Evolutionary conservation across 306 rosid genomes (phyloP).

Genomic region (Vicia villosa): DNA sequence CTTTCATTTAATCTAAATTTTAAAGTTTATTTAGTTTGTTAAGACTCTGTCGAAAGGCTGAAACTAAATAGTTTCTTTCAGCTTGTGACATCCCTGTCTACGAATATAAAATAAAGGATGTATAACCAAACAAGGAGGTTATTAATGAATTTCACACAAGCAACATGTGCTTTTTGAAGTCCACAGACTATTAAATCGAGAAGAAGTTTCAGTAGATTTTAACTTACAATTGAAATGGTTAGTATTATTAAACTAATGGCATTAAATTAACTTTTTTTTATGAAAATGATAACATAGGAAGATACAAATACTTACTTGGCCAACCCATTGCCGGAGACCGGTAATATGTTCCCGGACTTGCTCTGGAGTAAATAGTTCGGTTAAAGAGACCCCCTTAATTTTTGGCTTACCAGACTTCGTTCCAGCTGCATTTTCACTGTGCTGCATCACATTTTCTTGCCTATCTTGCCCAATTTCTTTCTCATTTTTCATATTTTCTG

Average conservation of each 20-base stretch:
- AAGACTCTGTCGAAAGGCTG: neutral
- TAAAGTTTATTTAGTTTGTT: conserved; percentile 6
- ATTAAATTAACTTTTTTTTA: neutral
- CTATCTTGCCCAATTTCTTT: conserved; percentile 63
- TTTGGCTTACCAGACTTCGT: conserved; percentile 97
- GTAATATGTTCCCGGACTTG: conserved; percentile 83
- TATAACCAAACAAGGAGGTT: neutral
- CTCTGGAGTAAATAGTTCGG: conserved; percentile 93
- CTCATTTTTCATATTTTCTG: conserved; percentile 66
- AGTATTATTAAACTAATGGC: conserved; percentile 10
- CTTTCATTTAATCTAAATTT: conserved; percentile 5
- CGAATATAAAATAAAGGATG: neutral
- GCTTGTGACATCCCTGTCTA: conserved; percentile 1
- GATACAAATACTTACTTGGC: conserved; percentile 68
- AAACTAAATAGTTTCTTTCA: conserved; percentile 20
- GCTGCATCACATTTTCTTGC: conserved; percentile 59
- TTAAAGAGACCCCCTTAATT: conserved; percentile 90
- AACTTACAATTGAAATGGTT: conserved; percentile 21
- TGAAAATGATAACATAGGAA: conserved; percentile 9
- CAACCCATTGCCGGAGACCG: conserved; percentile 98
- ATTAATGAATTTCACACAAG: neutral
- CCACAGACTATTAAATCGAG: conserved; percentile 13
- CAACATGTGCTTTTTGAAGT: conserved; percentile 13
- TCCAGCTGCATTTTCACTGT: conserved; percentile 60
- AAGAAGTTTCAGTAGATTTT: conserved; percentile 19